Evolutionary conservation across 345 rosid species (phyloP), one percentile per base, ranked within the genome.

Genomic region (Hibiscus syriacus): DNA sequence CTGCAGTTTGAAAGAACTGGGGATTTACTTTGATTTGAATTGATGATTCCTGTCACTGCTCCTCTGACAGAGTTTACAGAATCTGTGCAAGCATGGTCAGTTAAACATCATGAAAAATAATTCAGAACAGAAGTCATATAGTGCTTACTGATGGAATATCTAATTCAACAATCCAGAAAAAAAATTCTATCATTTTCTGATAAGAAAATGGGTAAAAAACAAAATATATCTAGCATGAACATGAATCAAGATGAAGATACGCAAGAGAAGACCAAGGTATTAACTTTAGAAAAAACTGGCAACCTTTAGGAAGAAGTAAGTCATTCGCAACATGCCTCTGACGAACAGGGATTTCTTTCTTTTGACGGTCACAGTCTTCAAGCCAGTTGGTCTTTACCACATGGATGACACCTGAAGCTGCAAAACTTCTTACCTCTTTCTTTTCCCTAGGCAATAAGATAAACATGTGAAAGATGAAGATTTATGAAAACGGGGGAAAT

Each of bases 371-470:
- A 80, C 99, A 91, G 68, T 91, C 99, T 82, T 91, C 92, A 76
- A 94, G 96, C 99, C 99, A 94, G 56, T 73, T 79, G 67, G 82
- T 72, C 76, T 80, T 82, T 54, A 94, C 96, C 79, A 89, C 95
- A 70, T 84, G 76, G 75, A 91, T 83, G 68, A 86, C 85, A 69
- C 99, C 97, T 19, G 83, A 85, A 63, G 99, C 87, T 55, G 97
- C 93, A 82, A 89, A 78, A 74, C 81, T 79, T 64, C 99, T 84
- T 10, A 85, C 81, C 70, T 87, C 90, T 73, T 77, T 89, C 80
- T 89, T 94, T 76, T 87, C 96, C 70, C 99, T 94, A 77, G 54
- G 53, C 77, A 66, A 59, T 69, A 30, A 57, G 41, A 62, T 8
- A 68, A 68, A 49, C 58, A 45, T 11, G 55, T 69, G 39, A 57